phyloP scores from a whole-genome alignment of 2,329 filamentous ascomycete species.

The Phialophora verrucosa region DNA sequence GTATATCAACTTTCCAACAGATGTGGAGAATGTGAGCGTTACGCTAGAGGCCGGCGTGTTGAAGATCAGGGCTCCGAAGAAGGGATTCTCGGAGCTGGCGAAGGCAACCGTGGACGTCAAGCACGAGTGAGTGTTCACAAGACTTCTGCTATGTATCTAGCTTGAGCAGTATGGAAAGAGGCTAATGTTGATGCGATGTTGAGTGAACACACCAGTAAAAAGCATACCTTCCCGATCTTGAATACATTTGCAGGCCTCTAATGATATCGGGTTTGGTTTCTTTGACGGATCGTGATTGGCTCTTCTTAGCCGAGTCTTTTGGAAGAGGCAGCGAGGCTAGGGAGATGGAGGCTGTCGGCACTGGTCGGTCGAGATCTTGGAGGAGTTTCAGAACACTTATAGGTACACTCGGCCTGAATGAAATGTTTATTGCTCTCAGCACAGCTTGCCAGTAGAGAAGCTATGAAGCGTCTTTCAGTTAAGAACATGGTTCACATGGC shows the following conservation, averaged over 20 bases:
- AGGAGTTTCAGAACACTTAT: neutral
- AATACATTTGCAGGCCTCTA: conserved; percentile 21
- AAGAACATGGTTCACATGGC: neutral
- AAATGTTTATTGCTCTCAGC: neutral
- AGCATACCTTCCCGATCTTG: conserved; percentile 18
- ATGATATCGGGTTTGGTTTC: neutral
- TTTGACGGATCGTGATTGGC: neutral
- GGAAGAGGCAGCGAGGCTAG: neutral
- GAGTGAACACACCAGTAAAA: conserved; percentile 15
- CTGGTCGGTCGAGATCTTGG: neutral
- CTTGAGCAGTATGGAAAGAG: neutral
- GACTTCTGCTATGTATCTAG: conserved; percentile 18
- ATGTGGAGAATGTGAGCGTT: conserved; percentile 35
- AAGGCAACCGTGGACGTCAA: conserved; percentile 33
- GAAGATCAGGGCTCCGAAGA: conserved; percentile 36
- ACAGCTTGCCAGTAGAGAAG: neutral
- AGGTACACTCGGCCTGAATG: neutral
- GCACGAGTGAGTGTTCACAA: conserved; percentile 33
- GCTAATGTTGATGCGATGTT: conserved; percentile 13
- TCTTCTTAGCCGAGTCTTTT: neutral
- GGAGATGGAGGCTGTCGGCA: neutral
- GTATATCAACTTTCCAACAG: conserved; percentile 36
- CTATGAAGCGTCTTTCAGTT: neutral
- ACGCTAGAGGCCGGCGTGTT: conserved; percentile 35
- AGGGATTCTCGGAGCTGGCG: conserved; percentile 27